Base-by-base conservation (phyloP, 352 stramenopile species). In the Phytophthora fragariaefolia region DNA sequence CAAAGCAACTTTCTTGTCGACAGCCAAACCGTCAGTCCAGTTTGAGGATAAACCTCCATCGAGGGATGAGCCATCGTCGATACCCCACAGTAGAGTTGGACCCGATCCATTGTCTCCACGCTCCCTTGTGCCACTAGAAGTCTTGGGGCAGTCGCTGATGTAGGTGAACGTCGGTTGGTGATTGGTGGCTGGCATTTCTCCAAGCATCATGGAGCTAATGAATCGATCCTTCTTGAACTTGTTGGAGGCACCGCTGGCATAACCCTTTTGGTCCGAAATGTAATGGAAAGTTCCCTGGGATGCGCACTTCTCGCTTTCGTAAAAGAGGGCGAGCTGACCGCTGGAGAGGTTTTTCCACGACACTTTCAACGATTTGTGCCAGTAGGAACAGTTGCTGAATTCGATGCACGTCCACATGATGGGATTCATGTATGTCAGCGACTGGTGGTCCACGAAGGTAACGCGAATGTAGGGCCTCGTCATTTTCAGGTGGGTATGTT, bases 351-450 rank as follows among this genome's bases (percentile, higher is more conserved):
- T 57, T 10, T 36, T 57, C 60, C 60, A 68, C 42, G 36, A 50
- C 3, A 65, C 20, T 13, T 6, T 27, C 9, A 8, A 6, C 9
- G 30, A 34, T n/a, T 28, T 27, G 10, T 50, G 22, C 52, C 32
- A 63, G 60, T 68, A 52, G 6, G 32, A 52, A 18, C 60, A 68
- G 18, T n/a, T 49, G 26, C 43, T 30, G 52, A 68, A 46, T n/a
- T 68, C 18, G 20, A 68, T 22, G 24, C 60, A 68, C 2, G 30
- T 36, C 43, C 45, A 63, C n/a, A 26, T 3, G 18, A 22, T 32
- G 0, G 58, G 58, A 6, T 58, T 65, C 18, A 40, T 43, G 58
- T 51, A 58, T 4, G 47, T 58, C 47, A 65, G 7, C 12, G 28
- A 13, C 32, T 24, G 40, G 13, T 22, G 23, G 17, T 28, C 27